A percentile compares a stretch with the other conserved stretches of the same genome.
Evolutionary conservation across 495 filamentous ascomycete genomes (phyloP).

Genomic region (Penicillium macrosclerotiorum): DNA sequence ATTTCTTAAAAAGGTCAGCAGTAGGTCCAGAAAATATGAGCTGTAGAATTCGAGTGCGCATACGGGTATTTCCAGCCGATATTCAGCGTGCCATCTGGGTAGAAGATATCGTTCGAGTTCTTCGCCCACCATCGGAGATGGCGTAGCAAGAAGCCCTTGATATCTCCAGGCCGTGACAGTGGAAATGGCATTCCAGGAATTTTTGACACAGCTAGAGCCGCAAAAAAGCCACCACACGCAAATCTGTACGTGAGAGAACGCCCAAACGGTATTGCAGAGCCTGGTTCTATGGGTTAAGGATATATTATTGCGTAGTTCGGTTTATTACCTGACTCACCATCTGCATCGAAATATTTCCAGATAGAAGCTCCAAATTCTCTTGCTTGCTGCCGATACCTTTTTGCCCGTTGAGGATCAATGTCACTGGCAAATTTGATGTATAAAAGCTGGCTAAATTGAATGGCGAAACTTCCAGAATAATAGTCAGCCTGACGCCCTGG

Average conservation of each 20-base stretch:
- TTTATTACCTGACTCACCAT: constrained; percentile 14
- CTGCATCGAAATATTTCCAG: constrained; percentile 57
- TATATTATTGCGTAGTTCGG: too few relatives aligned
- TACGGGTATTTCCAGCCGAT: constrained; percentile 70
- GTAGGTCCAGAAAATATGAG: not conserved
- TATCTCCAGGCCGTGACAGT: constrained; percentile 58
- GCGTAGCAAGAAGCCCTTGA: constrained; percentile 68
- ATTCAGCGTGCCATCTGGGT: constrained; percentile 59
- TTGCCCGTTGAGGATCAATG: constrained; percentile 37
- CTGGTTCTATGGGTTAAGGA: too few relatives aligned
- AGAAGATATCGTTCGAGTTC: constrained; percentile 56
- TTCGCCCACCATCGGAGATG: constrained; percentile 74
- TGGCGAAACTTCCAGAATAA: constrained; percentile 27
- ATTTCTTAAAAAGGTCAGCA: constrained; percentile 34
- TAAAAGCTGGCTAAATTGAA: constrained; percentile 23
- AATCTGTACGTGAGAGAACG: constrained; percentile 73
- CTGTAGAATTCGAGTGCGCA: not conserved
- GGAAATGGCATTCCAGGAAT: constrained; percentile 46
- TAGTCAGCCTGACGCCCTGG: constrained; percentile 22
- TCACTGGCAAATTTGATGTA: constrained; percentile 15
- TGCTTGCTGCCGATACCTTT: constrained; percentile 63
- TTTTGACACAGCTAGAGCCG: constrained; percentile 64
- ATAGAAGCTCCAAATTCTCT: constrained; percentile 60
- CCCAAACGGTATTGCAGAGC: constrained; percentile 60
- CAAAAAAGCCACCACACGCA: constrained; percentile 74